Evolutionary conservation across 345 rosid species (phyloP), one percentile per base, ranked within the genome.

Genomic region (Anacardium occidentale): DNA sequence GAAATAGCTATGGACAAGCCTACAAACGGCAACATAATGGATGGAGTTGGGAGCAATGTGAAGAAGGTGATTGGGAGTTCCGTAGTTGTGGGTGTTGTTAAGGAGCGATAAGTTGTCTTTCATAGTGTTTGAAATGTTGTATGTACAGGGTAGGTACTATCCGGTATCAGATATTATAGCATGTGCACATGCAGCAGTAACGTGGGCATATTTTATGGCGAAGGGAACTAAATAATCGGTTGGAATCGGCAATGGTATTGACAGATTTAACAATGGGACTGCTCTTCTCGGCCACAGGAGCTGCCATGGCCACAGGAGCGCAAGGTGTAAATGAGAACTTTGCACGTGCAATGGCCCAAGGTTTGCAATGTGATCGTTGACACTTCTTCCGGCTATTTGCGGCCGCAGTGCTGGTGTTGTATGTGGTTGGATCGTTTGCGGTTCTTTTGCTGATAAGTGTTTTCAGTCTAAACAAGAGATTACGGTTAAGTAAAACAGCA

Each of bases 241-340:
- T 21, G 0, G 64, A 61, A 40, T 40, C 80, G 2, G 65, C 37
- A 24, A 10, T 81, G 5, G 68, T 15, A 17, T 60, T 81, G 15
- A 69, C 76, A 2, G 89, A 86, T 56, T 37, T 76, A 7, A 25
- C 74, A 11, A 70, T 82, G 47, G 84, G 70, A 10, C 71, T 86
- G 47, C 85, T 84, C 7, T 77, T 83, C 64, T 78, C 90, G 0
- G 85, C 86, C 70, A 81, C 59, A 15, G 90, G 90, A 1, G 90
- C 86, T 0, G 79, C 79, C 5, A 78, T 75, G 11, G 83, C 77
- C 10, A 73, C 84, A 0, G 85, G 88, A 18, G 25, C 77, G 58
- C 71, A 80, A 0, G 83, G 81, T 62, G 70, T 44, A 10, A 18
- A 83, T 0, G 90, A 86, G 10, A 84, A 86, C 84, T 81, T 85